phyloP scores from a whole-genome alignment of 768 basidiomycete genomes.

The Mrakia gelida region DNA sequence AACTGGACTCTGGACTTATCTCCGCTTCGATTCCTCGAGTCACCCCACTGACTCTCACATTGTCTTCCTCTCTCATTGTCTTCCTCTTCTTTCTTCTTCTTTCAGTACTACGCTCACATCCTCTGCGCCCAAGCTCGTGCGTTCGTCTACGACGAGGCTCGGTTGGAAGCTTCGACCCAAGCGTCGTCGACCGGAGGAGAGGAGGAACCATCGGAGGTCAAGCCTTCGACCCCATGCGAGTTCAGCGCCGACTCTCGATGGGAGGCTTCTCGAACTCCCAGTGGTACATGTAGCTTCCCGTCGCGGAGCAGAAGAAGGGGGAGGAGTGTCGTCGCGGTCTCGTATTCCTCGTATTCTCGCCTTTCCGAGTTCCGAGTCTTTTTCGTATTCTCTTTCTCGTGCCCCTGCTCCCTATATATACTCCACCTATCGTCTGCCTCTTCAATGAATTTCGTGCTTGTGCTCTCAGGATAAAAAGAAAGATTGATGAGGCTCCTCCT shows the following conservation, averaged over 20 bases:
- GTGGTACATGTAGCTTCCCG: not conserved
- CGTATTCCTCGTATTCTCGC: not conserved
- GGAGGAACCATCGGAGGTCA: not conserved
- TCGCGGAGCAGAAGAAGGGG: not conserved
- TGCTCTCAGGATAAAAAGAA: not conserved
- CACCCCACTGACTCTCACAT: too few relatives aligned
- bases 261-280: not conserved
- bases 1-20: too few relatives aligned
- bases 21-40: too few relatives aligned
- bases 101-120: slow-evolving; percentile 23
- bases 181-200: not conserved
- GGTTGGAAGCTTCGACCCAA: slow-evolving; percentile 14
- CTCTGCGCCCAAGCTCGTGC: slow-evolving; percentile 21
- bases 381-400: not conserved
- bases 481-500: not conserved
- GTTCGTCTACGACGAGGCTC: slow-evolving; percentile 21
- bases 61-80: not conserved
- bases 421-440: not conserved
- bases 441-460: not conserved
- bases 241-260: not conserved
- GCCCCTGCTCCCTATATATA: not conserved
- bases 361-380: not conserved
- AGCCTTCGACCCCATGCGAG: slow-evolving; percentile 11
- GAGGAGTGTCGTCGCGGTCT: not conserved
- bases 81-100: not conserved